Conservation (phyloP, 495 filamentous ascomycete species). For the Aspergillus diversus region DNA sequence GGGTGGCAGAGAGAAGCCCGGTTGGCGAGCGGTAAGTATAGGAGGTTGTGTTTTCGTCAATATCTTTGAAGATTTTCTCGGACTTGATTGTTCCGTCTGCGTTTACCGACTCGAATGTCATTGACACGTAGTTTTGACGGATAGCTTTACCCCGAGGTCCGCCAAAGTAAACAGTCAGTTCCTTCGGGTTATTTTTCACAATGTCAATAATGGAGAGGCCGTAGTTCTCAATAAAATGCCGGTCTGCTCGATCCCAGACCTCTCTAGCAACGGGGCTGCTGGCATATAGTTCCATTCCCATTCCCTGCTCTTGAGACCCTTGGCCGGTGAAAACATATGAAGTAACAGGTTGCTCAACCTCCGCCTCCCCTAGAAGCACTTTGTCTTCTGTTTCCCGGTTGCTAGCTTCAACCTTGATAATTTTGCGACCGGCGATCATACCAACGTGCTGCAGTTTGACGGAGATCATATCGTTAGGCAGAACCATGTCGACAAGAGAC, state of each 20-base stretch:
- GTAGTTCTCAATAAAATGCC: slow-evolving; percentile 98
- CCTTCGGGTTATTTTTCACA: slow-evolving; percentile 98
- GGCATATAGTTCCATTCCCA: slow-evolving; percentile 98
- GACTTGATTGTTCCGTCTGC: slow-evolving; percentile 92
- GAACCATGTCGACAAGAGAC: slow-evolving; percentile 93
- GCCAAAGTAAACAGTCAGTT: slow-evolving; percentile 98
- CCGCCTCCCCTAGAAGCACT: slow-evolving; percentile 90
- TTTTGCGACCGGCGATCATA: slow-evolving; percentile 97
- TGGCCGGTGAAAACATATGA: slow-evolving; percentile 98
- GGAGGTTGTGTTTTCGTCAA: slow-evolving; percentile 85
- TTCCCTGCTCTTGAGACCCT: slow-evolving; percentile 96
- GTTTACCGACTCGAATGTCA: slow-evolving; percentile 97
- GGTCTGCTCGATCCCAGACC: slow-evolving; percentile 97
- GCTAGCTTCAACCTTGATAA: slow-evolving; percentile 95
- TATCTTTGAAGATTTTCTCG: slow-evolving; percentile 99
- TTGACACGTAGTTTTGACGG: slow-evolving; percentile 98
- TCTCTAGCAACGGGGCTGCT: slow-evolving; percentile 92
- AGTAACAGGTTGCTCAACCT: slow-evolving; percentile 97
- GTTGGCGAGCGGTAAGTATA: slow-evolving; percentile 97
- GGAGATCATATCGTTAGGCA: slow-evolving; percentile 92
- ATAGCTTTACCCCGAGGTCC: slow-evolving; percentile 96
- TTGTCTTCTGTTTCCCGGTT: slow-evolving; percentile 96
- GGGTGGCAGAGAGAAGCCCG: slow-evolving; percentile 93
- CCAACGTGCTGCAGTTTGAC: slow-evolving; percentile 95
- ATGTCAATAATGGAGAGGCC: slow-evolving; percentile 98